Conservation (phyloP, 495 filamentous ascomycete genomes). For the Massariosphaeria phaeospora region DNA sequence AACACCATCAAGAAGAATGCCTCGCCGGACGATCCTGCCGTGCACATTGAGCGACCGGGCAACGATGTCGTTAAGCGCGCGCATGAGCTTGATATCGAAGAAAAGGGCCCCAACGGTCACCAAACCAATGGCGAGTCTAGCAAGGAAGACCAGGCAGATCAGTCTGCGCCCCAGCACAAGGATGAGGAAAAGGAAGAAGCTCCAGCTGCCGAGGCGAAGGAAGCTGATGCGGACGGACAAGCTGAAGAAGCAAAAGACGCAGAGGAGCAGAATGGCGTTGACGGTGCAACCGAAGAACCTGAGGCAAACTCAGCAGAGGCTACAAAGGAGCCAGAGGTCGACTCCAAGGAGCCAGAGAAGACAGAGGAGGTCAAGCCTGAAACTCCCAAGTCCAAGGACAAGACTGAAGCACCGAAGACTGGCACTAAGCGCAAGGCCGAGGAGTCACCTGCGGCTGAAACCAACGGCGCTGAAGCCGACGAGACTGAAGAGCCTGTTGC, state of each 20-base stretch:
- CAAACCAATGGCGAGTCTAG: conserved; percentile 37
- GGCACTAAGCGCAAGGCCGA: conserved; percentile 32
- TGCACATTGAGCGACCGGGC: conserved; percentile 51
- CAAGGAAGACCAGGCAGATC: conserved; percentile 23
- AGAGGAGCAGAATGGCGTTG: conserved; percentile 15
- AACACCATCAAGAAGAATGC: conserved; percentile 60
- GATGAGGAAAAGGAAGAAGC: conserved; percentile 32
- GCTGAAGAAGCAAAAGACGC: conserved; percentile 13
- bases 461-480: conserved; percentile 4
- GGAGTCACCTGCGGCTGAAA: conserved; percentile 19
- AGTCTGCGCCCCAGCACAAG: conserved; percentile 15
- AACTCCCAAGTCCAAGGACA: conserved; percentile 17
- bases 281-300: conserved; percentile 11
- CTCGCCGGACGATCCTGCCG: conserved; percentile 53
- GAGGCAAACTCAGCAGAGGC: conserved; percentile 32
- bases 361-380: conserved; percentile 24
- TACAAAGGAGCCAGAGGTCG: conserved; percentile 43
- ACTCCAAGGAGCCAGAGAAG: conserved; percentile 31
- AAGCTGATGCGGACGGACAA: conserved; percentile 9
- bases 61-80: conserved; percentile 62
- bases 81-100: conserved; percentile 46
- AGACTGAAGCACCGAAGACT: conserved; percentile 14
- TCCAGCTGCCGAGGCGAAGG: conserved; percentile 19
- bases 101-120: conserved; percentile 31
- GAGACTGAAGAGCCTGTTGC: conserved; percentile 26